Conservation (phyloP, 106 monocot species). For the Allium cepa region DNA sequence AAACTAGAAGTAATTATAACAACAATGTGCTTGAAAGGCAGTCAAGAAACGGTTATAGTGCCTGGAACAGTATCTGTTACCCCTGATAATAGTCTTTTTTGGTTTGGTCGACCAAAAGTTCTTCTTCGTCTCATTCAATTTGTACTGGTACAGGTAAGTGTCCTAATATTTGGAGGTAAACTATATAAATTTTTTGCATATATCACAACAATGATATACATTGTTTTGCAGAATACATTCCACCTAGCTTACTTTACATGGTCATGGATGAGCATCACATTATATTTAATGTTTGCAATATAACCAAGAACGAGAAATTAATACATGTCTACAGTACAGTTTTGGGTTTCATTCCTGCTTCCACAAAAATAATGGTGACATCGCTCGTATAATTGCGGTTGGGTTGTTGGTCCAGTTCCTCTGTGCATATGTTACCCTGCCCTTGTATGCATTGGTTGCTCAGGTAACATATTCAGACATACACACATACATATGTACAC, state of each 20-base stretch:
- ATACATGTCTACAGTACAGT: constrained; percentile 31
- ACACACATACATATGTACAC: too few species aligned
- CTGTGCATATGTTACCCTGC: constrained; percentile 44
- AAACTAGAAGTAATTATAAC: constrained; percentile 33
- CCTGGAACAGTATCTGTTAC: constrained; percentile 26
- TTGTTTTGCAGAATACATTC: constrained; percentile 16
- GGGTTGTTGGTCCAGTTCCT: constrained; percentile 30
- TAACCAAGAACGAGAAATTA: neutral
- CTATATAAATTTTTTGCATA: neutral
- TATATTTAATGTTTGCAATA: neutral
- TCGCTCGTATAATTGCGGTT: constrained; percentile 13
- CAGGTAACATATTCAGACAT: neutral
- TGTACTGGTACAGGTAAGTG: constrained; percentile 36
- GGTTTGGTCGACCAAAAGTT: constrained; percentile 27
- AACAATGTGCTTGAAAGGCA: constrained; percentile 30
- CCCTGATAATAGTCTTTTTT: constrained; percentile 29
- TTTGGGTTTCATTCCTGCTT: constrained; percentile 37
- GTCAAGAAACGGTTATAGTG: constrained; percentile 11
- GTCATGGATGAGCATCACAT: constrained; percentile 5
- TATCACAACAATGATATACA: neutral
- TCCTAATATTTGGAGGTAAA: neutral
- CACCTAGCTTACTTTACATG: constrained; percentile 13
- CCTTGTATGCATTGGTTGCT: constrained; percentile 25
- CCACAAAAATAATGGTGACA: constrained; percentile 18
- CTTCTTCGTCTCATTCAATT: constrained; percentile 44